Base-by-base conservation (phyloP, 768 basidiomycete species). In the Calocybe gangraenosa region DNA sequence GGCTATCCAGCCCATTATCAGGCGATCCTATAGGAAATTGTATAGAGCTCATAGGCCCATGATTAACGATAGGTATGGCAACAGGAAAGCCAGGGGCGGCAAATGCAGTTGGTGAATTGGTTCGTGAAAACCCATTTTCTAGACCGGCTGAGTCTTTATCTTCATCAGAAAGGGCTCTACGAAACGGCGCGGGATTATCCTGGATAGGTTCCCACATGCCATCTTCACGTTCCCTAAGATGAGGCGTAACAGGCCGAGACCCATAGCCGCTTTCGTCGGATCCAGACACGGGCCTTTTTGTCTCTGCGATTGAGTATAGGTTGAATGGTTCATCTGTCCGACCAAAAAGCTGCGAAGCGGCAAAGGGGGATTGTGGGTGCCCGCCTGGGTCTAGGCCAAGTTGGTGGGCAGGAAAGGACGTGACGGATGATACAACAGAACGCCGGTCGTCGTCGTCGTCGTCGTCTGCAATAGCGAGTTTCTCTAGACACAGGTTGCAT, bases 401-500 rank as follows among this genome's bases (percentile, higher is more conserved):
- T 53, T 93, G 90, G 53, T 91, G 86, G 11, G 85, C 81, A 33
- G 88, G 82, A 50, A 89, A 87, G 13, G 83, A 80, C 1, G 82
- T 74, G 2, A 74, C 69, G 15, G 81, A 81, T 2, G 92, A 93
- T 21, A 80, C 70, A 44, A 94, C 72, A 4, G 91, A 92, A 40
- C 88, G 82, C 25, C 78, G 78, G 55, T 92, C 89, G 42, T 95
- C 93, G 37, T 96, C 92, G 44, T 95, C 90, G 42, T 94, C 90
- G 42, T 88, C 84, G 42, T 87, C 86, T 5, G 85, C 91, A 51
- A 83, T 89, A 43, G 88, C 85, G 45, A 94, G 79, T 64, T 92
- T 92, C 53, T 89, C 86, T n/a, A 95, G 71, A 63, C 95, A 98
- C 11, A 96, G 70, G 56, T 97, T 97, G 67, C 96, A 99, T 7